A percentile compares a stretch with the other conserved stretches of the same genome.
These are phyloP conservation scores for Yamadazyma triangularis DNA, from an alignment of 1,139 yeast genomes.

Conservation along the genomic window DNA sequence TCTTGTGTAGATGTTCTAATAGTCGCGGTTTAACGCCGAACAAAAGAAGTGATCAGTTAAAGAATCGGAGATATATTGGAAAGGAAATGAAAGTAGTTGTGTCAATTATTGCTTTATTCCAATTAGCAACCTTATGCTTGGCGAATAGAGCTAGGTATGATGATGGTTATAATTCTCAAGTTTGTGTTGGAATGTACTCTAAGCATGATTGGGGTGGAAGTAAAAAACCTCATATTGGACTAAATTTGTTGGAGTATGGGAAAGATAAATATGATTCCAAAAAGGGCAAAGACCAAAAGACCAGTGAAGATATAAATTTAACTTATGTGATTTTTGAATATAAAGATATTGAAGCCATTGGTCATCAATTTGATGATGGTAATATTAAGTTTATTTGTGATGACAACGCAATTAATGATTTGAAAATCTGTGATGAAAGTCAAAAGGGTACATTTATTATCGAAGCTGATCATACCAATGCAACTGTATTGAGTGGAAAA, in stretches of 20 bases:
- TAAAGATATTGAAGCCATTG: conserved; percentile 68
- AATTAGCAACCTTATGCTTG: conserved; percentile 4
- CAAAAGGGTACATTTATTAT: conserved; percentile 63
- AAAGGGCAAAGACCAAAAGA: conserved; percentile 13
- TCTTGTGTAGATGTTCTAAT: too few species aligned
- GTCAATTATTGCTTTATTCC: conserved; percentile 3
- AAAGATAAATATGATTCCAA: conserved; percentile 29
- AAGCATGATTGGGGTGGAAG: conserved; percentile 86
- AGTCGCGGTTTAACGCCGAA: too few species aligned
- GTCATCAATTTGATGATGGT: conserved; percentile 38
- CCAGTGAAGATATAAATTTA: conserved; percentile 38
- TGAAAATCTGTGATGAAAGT: conserved; percentile 47
- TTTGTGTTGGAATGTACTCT: conserved; percentile 88
- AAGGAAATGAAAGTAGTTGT: not conserved
- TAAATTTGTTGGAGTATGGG: conserved; percentile 36
- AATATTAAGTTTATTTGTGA: conserved; percentile 66
- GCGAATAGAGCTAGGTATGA: conserved; percentile 52
- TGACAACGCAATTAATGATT: conserved; percentile 54
- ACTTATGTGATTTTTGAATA: conserved; percentile 80
- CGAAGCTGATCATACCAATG: conserved; percentile 38
- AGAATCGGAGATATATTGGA: too few species aligned
- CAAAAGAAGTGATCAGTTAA: too few species aligned
- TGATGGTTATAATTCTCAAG: conserved; percentile 47
- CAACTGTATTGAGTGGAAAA: conserved; percentile 53
- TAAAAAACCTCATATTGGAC: conserved; percentile 55